These are phyloP conservation scores for Breynia disticha DNA, from an alignment of 441 rosid species.

Conservation along the genomic window DNA sequence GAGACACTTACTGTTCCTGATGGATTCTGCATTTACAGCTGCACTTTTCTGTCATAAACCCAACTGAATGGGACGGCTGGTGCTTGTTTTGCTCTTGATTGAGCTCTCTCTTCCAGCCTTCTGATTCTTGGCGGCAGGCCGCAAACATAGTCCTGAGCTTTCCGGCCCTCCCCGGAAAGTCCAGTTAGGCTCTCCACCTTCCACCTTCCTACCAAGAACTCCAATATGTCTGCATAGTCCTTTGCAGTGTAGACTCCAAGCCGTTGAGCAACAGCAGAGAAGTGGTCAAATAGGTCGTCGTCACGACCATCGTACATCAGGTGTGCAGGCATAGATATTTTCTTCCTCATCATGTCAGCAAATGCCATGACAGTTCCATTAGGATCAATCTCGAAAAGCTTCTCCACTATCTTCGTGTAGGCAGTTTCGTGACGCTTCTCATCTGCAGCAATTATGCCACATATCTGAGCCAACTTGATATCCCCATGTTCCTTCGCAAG, in stretches of 20 bases:
- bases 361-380: slow-evolving; percentile 67
- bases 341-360: slow-evolving; percentile 95
- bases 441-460: slow-evolving; percentile 83
- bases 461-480: slow-evolving; percentile 69
- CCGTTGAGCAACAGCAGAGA: slow-evolving; percentile 80
- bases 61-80: slow-evolving; percentile 65
- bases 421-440: slow-evolving; percentile 97
- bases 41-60: slow-evolving; percentile 62
- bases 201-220: slow-evolving; percentile 87
- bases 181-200: slow-evolving; percentile 53
- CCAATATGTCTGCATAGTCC: slow-evolving; percentile 84
- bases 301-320: slow-evolving; percentile 84
- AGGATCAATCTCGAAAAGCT: slow-evolving; percentile 83
- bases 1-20: slow-evolving; percentile 6
- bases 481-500: slow-evolving; percentile 81
- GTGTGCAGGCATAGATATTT: slow-evolving; percentile 90
- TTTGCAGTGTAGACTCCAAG: slow-evolving; percentile 76
- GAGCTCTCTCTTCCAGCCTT: slow-evolving; percentile 80
- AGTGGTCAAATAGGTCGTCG: slow-evolving; percentile 62
- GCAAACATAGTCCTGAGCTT: slow-evolving; percentile 85
- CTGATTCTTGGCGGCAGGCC: slow-evolving; percentile 60
- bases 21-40: slow-evolving; percentile 31
- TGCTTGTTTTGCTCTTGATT: slow-evolving; percentile 59
- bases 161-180: slow-evolving; percentile 63
- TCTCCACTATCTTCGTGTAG: slow-evolving; percentile 78